Conservation (phyloP, 768 basidiomycete species). For the Lactifluus volemus region DNA sequence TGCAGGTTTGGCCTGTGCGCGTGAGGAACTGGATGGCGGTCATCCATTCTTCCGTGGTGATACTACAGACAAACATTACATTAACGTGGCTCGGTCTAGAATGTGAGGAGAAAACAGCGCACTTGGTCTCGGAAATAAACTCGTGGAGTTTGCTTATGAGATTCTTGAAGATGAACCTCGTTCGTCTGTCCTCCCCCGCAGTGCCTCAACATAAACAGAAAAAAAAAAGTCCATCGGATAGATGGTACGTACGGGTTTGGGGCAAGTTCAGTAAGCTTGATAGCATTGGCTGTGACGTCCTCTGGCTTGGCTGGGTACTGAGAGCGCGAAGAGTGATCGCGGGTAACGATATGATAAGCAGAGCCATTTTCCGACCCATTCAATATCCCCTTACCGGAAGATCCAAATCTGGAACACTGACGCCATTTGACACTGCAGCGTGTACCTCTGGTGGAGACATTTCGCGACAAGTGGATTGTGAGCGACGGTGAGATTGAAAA, state of each 20-base stretch:
- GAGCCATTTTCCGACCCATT: too few relatives aligned
- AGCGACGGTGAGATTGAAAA: neutral
- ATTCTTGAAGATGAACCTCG: slow-evolving; percentile 39
- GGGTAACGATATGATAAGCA: neutral
- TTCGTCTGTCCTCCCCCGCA: slow-evolving; percentile 27
- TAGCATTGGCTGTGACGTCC: slow-evolving; percentile 40
- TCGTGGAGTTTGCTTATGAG: slow-evolving; percentile 65
- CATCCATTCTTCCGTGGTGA: slow-evolving; percentile 87
- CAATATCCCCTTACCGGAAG: slow-evolving; percentile 31
- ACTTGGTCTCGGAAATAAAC: slow-evolving; percentile 65
- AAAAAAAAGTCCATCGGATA: neutral
- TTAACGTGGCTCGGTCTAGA: too few relatives aligned
- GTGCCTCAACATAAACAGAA: slow-evolving; percentile 13
- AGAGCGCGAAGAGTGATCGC: neutral
- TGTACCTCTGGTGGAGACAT: slow-evolving; percentile 4
- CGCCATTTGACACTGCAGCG: slow-evolving; percentile 29
- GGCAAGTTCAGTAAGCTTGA: slow-evolving; percentile 31
- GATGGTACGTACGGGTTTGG: slow-evolving; percentile 30
- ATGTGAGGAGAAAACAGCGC: slow-evolving; percentile 7
- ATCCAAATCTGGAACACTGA: slow-evolving; percentile 30
- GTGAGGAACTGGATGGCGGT: slow-evolving; percentile 72
- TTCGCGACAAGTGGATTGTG: too few relatives aligned
- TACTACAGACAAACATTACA: slow-evolving; percentile 22
- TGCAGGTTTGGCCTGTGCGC: slow-evolving; percentile 60
- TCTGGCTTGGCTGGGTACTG: slow-evolving; percentile 43